These are phyloP conservation scores for Vitis cinerea DNA, from an alignment of 164 flowering plant genomes.

Conservation along the genomic window DNA sequence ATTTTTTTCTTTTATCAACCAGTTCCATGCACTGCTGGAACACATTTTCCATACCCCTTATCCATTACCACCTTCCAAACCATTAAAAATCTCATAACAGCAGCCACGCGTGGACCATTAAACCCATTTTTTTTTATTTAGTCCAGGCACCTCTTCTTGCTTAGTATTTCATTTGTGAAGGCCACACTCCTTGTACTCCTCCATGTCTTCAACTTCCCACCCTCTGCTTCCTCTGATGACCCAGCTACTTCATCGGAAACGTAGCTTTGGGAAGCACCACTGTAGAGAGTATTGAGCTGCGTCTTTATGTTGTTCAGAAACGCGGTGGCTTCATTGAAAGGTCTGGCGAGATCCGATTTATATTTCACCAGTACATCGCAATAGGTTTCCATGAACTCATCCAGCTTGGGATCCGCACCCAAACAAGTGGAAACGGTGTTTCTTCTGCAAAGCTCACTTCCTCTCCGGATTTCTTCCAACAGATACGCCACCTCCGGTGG, in stretches of 20 bases:
- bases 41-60: too few species aligned
- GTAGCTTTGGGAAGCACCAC: slow-evolving; percentile 35
- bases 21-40: too few species aligned
- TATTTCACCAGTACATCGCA: slow-evolving; percentile 59
- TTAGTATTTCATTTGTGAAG: too few species aligned
- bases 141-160: too few species aligned
- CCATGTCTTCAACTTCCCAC: too few species aligned
- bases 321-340: slow-evolving; percentile 72
- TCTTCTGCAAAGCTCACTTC: slow-evolving; percentile 21
- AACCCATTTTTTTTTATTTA: too few species aligned
- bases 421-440: slow-evolving; percentile 26
- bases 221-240: too few species aligned
- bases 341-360: slow-evolving; percentile 67
- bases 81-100: too few species aligned
- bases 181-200: too few species aligned
- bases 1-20: too few species aligned
- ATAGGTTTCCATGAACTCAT: slow-evolving; percentile 79
- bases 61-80: too few species aligned
- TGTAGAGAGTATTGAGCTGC: slow-evolving; percentile 63
- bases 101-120: too few species aligned
- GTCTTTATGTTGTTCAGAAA: slow-evolving; percentile 60
- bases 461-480: background rate
- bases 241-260: slow-evolving; percentile 12
- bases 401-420: slow-evolving; percentile 81
- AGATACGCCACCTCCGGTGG: slow-evolving; percentile 54